Percentiles rank a stretch among this genome's conserved stretches.
These are phyloP conservation scores for Trichosporon coremiiforme DNA, from an alignment of 1,284 basidiomycete genomes.

Conservation along the genomic window DNA sequence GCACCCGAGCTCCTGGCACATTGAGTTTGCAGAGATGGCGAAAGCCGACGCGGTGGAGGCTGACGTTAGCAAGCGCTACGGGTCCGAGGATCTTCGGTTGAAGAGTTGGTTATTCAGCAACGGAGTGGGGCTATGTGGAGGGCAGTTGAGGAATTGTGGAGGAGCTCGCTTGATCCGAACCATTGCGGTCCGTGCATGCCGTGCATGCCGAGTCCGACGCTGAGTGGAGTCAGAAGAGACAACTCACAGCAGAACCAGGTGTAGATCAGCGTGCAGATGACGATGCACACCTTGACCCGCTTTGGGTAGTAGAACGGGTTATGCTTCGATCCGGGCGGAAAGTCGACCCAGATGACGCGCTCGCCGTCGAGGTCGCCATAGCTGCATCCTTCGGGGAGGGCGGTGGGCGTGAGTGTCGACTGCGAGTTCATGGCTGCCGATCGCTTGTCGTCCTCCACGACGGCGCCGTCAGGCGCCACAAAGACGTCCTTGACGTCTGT, in stretches of 20 bases:
- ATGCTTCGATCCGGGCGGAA: conserved; percentile 60
- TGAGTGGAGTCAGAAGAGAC: background rate
- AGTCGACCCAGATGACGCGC: conserved; percentile 62
- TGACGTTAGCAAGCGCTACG: conserved; percentile 35
- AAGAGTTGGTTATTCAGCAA: background rate
- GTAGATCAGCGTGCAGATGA: conserved; percentile 63
- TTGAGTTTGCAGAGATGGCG: conserved; percentile 64
- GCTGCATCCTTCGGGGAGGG: conserved; percentile 24
- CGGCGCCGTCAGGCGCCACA: background rate
- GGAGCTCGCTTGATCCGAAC: background rate
- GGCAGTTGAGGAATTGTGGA: no score
- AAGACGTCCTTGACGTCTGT: background rate
- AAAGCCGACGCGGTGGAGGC: conserved; percentile 65
- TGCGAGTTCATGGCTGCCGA: conserved; percentile 21
- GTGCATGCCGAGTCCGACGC: no score
- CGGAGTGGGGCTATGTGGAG: no score
- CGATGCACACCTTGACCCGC: conserved; percentile 65
- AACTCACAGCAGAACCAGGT: conserved; percentile 56
- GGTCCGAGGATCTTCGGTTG: background rate
- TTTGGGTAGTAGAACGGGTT: conserved; percentile 64
- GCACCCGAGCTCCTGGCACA: conserved; percentile 68
- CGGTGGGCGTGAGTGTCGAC: conserved; percentile 25
- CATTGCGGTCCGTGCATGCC: no score
- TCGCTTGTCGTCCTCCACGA: background rate
- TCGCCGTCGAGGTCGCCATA: conserved; percentile 19